A percentile compares a stretch with the other conserved stretches of the same genome.
Conservation (phyloP, 192 early-diverging fungal genomes). For the Coemansia sp. region DNA sequence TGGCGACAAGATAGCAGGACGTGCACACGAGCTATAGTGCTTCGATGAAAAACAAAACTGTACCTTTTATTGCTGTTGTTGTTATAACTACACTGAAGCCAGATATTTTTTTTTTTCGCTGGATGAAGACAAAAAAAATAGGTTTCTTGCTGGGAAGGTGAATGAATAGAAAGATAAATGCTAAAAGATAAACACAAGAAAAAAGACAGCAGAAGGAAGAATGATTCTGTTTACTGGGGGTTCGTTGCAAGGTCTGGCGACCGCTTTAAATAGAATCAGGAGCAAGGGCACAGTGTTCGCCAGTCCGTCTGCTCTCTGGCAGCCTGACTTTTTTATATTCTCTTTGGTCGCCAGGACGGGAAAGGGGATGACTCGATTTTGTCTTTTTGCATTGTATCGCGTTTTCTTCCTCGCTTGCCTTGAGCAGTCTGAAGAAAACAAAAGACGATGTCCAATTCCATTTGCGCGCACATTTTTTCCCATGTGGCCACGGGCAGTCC, state of each 20-base stretch:
- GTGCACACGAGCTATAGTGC: constrained; percentile 1
- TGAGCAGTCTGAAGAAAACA: background rate
- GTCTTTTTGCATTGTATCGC: too few species aligned
- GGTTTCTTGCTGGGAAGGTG: background rate
- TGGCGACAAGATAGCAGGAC: background rate
- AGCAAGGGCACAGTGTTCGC: too few species aligned
- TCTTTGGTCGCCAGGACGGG: too few species aligned
- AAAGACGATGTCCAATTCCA: background rate
- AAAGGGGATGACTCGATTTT: too few species aligned
- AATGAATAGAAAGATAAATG: constrained; percentile 5
- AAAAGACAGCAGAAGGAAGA: background rate
- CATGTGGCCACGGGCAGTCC: background rate
- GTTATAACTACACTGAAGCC: background rate
- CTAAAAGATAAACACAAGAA: background rate
- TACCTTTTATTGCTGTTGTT: background rate
- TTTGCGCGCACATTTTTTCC: background rate
- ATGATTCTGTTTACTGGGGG: background rate
- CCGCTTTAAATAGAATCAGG: too few species aligned
- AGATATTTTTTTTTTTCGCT: background rate
- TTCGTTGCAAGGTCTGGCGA: background rate
- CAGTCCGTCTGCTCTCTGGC: too few species aligned
- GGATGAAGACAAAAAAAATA: background rate
- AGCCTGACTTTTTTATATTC: too few species aligned
- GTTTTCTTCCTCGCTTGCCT: too few species aligned
- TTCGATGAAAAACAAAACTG: background rate